These are phyloP conservation scores for Theileria parva DNA, from an alignment of 169 alveolate genomes.

Conservation along the genomic window DNA sequence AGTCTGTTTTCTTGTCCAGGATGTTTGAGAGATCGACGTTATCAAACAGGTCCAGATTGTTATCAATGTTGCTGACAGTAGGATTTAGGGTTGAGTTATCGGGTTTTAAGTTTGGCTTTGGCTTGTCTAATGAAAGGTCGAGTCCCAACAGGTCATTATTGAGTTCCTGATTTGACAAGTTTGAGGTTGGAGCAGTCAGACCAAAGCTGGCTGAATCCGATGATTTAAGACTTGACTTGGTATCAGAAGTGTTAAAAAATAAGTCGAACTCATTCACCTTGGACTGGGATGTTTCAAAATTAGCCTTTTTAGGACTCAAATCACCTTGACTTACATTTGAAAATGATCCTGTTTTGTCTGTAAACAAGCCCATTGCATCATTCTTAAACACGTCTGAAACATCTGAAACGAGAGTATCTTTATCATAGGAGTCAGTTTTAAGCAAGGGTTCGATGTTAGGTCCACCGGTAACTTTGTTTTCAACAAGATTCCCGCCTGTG, in stretches of 20 bases:
- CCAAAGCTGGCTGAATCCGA: not conserved
- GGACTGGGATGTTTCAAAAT: not conserved
- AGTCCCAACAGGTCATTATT: not conserved
- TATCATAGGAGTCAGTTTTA: not conserved
- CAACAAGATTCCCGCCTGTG: not conserved
- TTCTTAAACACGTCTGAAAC: not conserved
- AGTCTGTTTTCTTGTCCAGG: not conserved
- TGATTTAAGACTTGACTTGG: not conserved
- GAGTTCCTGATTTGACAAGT: not conserved
- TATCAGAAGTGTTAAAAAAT: not conserved
- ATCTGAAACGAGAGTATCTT: not conserved
- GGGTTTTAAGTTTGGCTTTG: not conserved
- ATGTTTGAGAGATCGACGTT: constrained; percentile 1
- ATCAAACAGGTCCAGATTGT: constrained; percentile 14
- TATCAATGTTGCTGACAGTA: constrained; percentile 8
- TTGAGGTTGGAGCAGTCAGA: not conserved
- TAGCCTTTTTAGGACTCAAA: not conserved
- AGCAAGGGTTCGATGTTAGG: not conserved
- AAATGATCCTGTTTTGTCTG: not conserved
- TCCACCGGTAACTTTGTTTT: not conserved
- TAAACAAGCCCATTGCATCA: not conserved
- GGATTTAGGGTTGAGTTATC: not conserved
- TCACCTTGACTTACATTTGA: no score
- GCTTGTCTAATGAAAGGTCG: constrained; percentile 5
- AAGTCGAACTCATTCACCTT: constrained; percentile 10